Evolutionary conservation across 2,329 filamentous ascomycete genomes (phyloP).

Genomic region (Botrytis porri): DNA sequence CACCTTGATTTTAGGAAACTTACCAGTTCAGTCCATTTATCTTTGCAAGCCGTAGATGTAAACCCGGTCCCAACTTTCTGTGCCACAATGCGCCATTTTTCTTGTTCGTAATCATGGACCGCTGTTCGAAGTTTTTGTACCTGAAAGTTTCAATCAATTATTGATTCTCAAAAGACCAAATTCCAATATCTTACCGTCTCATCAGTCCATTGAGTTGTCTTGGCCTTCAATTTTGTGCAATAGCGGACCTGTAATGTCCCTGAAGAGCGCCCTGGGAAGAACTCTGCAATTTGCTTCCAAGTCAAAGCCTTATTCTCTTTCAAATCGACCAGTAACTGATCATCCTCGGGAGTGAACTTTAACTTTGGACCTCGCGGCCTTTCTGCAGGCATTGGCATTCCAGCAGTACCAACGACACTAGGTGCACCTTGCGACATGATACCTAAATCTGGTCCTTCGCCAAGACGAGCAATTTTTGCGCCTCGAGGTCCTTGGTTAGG

Average conservation of each 20-base stretch:
- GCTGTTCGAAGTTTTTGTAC: conserved; percentile 74
- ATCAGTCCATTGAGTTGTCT: conserved; percentile 89
- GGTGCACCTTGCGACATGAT: conserved; percentile 58
- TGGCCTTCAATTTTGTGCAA: conserved; percentile 91
- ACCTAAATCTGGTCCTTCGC: conserved; percentile 45
- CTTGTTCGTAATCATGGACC: conserved; percentile 81
- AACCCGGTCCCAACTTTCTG: conserved; percentile 89
- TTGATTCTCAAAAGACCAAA: conserved; percentile 17
- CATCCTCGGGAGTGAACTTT: conserved; percentile 91
- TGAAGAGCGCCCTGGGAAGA: conserved; percentile 86
- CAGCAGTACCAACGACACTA: conserved; percentile 81
- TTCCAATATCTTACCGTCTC: conserved; percentile 70
- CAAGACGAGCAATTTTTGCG: conserved; percentile 63
- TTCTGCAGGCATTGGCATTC: conserved; percentile 81
- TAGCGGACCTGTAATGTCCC: conserved; percentile 92
- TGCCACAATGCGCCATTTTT: conserved; percentile 89
- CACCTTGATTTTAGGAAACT: background rate
- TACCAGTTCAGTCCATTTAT: conserved; percentile 44
- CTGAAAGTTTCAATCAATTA: conserved; percentile 44
- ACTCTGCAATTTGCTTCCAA: conserved; percentile 97
- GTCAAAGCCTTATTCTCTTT: conserved; percentile 94
- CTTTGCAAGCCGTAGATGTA: conserved; percentile 80
- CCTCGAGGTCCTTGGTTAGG: conserved; percentile 67
- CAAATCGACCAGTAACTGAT: conserved; percentile 80
- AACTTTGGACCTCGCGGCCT: conserved; percentile 83